Base-by-base conservation (phyloP, 2,329 filamentous ascomycete species). In the Scytalidium lignicola region DNA sequence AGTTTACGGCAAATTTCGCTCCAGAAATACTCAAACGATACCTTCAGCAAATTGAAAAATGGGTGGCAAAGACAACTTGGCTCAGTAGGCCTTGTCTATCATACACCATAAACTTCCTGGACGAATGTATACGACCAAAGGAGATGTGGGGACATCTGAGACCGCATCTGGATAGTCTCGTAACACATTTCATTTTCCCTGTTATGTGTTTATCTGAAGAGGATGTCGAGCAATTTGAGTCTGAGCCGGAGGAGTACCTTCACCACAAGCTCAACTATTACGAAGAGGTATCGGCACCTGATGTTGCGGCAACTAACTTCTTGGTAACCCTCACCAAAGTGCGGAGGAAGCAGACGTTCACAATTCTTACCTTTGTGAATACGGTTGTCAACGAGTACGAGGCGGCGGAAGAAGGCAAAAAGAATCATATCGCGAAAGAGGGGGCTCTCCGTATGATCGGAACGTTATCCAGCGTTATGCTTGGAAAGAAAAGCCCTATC, bases 191-290 rank as follows among this genome's bases (percentile, higher is more conserved):
- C 55, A 80, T 99, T 58, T 99, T 99, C 74, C 93, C 93, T 0
- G 87, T 99, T 21, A 76, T 99, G 53, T 99, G 93, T 69, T 84
- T 96, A 59, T 88, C 87, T 18, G 83, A 91, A 55, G 92, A 97
- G 53, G 93, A 99, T 61, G 79, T 96, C 44, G 90, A 96, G 67
- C 83, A 95, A 58, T 99, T 99, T 64, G 83, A 95, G 64, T 86
- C 91, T 12, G 90, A 99, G 64, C 93, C 93, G 4, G 88, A 93
- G 54, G 93, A 99, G 69, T 99, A 97, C 65, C 82, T 99, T 39
- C 93, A 99, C 73, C 84, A 93, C 49, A 97, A 96, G 68, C 78
- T 99, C 52, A 99, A 97, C 70, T 96, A 92, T 65, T 99, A 95
- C 66, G 93, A 99, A 69, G 93, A 99, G 64, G 88, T 95, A 3